Evolutionary conservation across 169 alveolate genomes (phyloP).

Genomic region (Eimeria sp.): DNA sequence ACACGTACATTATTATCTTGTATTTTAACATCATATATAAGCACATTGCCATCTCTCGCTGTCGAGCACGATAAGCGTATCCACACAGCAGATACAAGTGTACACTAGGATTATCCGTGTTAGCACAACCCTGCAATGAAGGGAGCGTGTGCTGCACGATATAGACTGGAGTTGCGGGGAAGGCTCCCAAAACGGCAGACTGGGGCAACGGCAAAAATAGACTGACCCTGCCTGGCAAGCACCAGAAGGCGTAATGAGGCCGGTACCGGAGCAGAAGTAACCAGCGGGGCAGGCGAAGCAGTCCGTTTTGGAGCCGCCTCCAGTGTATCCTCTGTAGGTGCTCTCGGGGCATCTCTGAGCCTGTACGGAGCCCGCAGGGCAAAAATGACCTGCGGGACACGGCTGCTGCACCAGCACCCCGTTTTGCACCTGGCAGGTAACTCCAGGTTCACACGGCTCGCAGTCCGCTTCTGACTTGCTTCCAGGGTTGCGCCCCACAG

Average conservation of each 20-base stretch:
- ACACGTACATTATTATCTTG: no score
- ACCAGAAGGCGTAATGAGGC: slow-evolving; percentile 60
- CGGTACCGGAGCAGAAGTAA: slow-evolving; percentile 51
- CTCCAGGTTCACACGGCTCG: slow-evolving; percentile 45
- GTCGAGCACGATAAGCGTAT: no score
- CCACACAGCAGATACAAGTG: no score
- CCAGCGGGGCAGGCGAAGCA: slow-evolving; percentile 52
- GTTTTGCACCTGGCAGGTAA: slow-evolving; percentile 1
- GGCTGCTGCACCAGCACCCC: slow-evolving; percentile 42
- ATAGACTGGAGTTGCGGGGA: not conserved
- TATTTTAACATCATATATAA: no score
- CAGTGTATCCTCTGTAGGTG: not conserved
- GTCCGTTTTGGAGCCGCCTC: slow-evolving; percentile 10
- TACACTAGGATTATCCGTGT: no score
- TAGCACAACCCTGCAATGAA: no score
- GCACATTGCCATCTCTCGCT: no score
- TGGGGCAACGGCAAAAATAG: not conserved
- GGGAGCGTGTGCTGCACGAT: not conserved
- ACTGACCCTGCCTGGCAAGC: slow-evolving; percentile 14
- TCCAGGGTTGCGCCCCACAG: slow-evolving; percentile 30
- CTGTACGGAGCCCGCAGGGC: slow-evolving; percentile 13
- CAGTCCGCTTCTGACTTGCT: slow-evolving; percentile 40
- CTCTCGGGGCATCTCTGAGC: slow-evolving; percentile 75
- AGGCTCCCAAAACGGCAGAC: not conserved
- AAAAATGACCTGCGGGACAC: slow-evolving; percentile 70